Evolutionary conservation across 1,284 basidiomycete genomes (phyloP).

Genomic region (Heimioporus retisporus): DNA sequence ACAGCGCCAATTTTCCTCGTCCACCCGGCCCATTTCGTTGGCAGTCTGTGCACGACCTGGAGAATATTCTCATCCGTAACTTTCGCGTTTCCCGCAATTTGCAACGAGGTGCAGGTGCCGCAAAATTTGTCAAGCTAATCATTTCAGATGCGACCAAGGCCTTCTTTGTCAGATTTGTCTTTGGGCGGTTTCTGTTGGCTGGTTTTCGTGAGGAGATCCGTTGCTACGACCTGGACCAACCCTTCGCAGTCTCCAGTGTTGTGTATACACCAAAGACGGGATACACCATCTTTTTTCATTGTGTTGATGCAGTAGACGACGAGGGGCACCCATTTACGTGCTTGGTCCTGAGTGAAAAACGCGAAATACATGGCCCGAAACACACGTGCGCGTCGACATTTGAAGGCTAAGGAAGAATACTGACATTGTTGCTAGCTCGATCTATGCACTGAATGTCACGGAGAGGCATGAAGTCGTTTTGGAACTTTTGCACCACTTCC

Average conservation of each 20-base stretch:
- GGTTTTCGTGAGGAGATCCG: background rate
- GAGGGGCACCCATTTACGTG: slow-evolving; percentile 26
- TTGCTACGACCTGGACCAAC: background rate
- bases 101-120: background rate
- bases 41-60: background rate
- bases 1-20: background rate
- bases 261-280: slow-evolving; percentile 18
- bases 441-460: slow-evolving; percentile 19
- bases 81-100: background rate
- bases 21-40: background rate
- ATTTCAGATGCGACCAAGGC: background rate
- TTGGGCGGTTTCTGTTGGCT: background rate
- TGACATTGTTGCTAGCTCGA: slow-evolving; percentile 12
- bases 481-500: slow-evolving; percentile 25
- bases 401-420: background rate
- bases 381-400: background rate
- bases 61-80: background rate
- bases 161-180: background rate
- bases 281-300: slow-evolving; percentile 20
- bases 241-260: slow-evolving; percentile 7
- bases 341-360: slow-evolving; percentile 19
- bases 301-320: slow-evolving; percentile 23
- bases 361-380: background rate
- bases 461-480: slow-evolving; percentile 16
- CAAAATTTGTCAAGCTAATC: background rate